phyloP scores from a whole-genome alignment of 148 eudicot species.

The Vaccinium corymbosum region DNA sequence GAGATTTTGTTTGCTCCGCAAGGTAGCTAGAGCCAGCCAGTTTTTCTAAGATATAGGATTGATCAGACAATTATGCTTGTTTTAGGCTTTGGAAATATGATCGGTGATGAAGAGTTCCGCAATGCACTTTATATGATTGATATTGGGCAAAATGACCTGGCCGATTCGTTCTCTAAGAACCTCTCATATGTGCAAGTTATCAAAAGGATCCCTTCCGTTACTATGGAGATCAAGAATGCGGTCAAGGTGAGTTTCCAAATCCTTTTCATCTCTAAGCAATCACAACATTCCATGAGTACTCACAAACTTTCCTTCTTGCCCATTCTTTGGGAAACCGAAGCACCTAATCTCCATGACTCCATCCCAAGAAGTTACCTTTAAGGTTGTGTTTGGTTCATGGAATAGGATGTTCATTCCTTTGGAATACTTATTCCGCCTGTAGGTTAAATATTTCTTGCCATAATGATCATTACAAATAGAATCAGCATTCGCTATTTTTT shows the following conservation, averaged over 20 bases:
- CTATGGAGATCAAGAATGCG: slow-evolving; percentile 66
- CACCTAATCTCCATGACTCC: not conserved
- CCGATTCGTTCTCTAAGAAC: slow-evolving; percentile 68
- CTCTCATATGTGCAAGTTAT: slow-evolving; percentile 60
- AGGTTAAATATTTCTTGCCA: not conserved
- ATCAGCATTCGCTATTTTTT: not conserved
- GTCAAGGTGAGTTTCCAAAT: slow-evolving; percentile 45
- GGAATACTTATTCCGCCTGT: not conserved
- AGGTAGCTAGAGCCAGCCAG: not conserved
- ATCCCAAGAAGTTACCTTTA: not conserved
- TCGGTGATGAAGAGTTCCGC: slow-evolving; percentile 45
- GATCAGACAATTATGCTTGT: not conserved
- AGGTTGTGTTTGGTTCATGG: not conserved
- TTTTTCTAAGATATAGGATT: not conserved
- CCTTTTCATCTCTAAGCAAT: not conserved
- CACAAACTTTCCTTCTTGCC: not conserved
- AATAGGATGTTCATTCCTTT: not conserved
- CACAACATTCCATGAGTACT: not conserved
- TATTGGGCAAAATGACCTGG: slow-evolving; percentile 87
- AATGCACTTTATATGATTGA: slow-evolving; percentile 84
- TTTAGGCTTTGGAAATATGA: slow-evolving; percentile 42
- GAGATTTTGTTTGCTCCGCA: too few species aligned
- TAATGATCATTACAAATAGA: not conserved
- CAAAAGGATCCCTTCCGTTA: slow-evolving; percentile 59
- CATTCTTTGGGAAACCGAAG: not conserved